Evolutionary conservation across 225 moss, liverwort and hornwort genomes (phyloP).

Genomic region (Neckera pumila): DNA sequence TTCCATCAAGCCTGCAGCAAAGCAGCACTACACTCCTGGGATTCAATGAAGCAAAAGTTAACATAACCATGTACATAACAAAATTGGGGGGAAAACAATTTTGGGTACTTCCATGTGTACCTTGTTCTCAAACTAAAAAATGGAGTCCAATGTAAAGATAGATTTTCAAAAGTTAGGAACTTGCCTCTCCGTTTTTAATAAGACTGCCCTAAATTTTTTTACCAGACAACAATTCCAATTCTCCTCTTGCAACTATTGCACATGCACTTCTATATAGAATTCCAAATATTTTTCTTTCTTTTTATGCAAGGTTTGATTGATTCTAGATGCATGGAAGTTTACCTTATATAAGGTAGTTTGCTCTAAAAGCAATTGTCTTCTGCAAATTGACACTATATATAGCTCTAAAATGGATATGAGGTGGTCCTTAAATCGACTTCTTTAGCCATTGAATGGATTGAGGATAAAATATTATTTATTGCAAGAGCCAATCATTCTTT

Average conservation of each 20-base stretch:
- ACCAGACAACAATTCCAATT: neutral
- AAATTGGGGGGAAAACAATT: neutral
- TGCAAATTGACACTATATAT: no score
- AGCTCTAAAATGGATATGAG: no score
- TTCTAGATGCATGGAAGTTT: neutral
- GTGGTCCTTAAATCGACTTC: no score
- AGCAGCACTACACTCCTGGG: neutral
- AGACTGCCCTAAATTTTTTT: no score
- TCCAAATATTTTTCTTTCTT: neutral
- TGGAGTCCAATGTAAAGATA: neutral
- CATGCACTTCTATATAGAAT: neutral
- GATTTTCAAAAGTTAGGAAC: no score
- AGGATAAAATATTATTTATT: no score
- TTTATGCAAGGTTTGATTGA: neutral
- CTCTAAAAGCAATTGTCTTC: no score
- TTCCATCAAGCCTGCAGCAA: neutral
- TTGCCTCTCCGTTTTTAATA: no score
- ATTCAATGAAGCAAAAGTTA: neutral
- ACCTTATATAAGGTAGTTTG: no score
- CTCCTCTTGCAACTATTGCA: neutral
- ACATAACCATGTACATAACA: neutral
- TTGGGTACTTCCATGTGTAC: neutral
- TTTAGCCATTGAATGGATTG: no score
- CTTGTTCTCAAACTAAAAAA: neutral
- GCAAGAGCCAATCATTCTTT: no score